Evolutionary conservation across 768 basidiomycete species (phyloP).

Genomic region (Mycena venus): DNA sequence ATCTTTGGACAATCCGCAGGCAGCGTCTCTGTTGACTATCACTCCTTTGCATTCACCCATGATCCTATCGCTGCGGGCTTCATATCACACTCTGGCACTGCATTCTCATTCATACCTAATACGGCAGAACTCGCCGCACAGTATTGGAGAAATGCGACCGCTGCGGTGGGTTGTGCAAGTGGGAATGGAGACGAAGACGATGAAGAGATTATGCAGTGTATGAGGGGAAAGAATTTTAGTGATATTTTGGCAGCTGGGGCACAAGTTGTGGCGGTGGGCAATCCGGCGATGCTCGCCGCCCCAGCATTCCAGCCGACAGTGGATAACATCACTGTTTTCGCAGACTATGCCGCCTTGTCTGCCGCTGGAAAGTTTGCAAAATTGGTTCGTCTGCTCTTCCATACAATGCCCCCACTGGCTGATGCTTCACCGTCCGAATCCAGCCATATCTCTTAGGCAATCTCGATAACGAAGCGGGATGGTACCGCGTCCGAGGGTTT

Average conservation of each 20-base stretch:
- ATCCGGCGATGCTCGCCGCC: constrained; percentile 1
- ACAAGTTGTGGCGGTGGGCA: constrained; percentile 3
- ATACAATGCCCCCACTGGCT: neutral
- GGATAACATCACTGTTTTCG: constrained; percentile 20
- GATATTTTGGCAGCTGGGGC: constrained; percentile 21
- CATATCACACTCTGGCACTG: constrained; percentile 19
- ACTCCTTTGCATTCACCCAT: constrained; percentile 20
- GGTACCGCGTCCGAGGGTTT: constrained; percentile 16
- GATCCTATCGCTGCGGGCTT: constrained; percentile 20
- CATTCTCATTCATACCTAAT: constrained; percentile 17
- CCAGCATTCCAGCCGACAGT: constrained; percentile 23
- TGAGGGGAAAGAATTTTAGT: constrained; percentile 18
- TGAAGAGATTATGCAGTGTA: constrained; percentile 12
- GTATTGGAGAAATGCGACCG: constrained; percentile 11
- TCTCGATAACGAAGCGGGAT: constrained; percentile 17
- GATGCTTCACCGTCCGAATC: neutral
- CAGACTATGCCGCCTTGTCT: constrained; percentile 11
- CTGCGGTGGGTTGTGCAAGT: constrained; percentile 10
- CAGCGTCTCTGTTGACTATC: constrained; percentile 14
- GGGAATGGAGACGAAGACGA: constrained; percentile 3
- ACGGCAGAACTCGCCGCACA: constrained; percentile 4
- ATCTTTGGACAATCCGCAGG: constrained; percentile 24
- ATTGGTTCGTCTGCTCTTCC: constrained; percentile 2
- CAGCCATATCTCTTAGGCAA: constrained; percentile 22
- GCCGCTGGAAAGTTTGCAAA: constrained; percentile 18